Base-by-base conservation (phyloP, 495 filamentous ascomycete species). In the Barbatosphaeria neglecta region DNA sequence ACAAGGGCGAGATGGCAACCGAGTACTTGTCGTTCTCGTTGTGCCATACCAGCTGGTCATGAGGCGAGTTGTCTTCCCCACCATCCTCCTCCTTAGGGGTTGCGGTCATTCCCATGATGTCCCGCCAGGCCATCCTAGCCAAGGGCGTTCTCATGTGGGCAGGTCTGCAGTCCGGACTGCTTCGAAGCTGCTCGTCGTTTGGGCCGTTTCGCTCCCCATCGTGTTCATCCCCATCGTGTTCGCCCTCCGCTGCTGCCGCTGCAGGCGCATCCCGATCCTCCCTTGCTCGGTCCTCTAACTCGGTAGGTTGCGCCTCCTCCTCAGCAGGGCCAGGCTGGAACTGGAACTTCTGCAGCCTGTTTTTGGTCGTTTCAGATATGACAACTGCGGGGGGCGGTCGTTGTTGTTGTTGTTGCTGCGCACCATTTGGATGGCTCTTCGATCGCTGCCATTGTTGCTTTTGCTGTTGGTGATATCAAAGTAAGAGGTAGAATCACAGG, bases 31-130 rank as follows among this genome's bases (percentile, higher is more conserved):
- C 53, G 23, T 54, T 51, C 45, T 59, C 60, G 37, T 54, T 60
- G 40, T 63, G 55, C 69, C 70, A 73, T 3, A 58, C 43, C 9
- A 73, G 54, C 33, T 53, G 63, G 20, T 72, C 69, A 48, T 55
- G 63, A 7, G 69, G 69, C 3, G 74, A 74, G 46, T 75, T 69
- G 48, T 59, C 56, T 15, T 60, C 51, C 7, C n/a, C n/a, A n/a
- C n/a, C n/a, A n/a, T 68, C 61, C 10, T 64, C 53, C 24, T 66
- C 58, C 10, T 45, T 49, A 22, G 45, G 52, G 16, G 35, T 37
- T 37, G 89, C 86, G 31, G 75, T 69, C 55, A 82, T 81, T 37
- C 82, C 81, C 48, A 96, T 83, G 18, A 97, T 68, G 49, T 94
- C 87, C 24, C 82, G 80, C 51, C 95, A 76, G 38, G 85, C 77